Conservation (phyloP, 208 protist species). For the Leishmania lainsoni region DNA sequence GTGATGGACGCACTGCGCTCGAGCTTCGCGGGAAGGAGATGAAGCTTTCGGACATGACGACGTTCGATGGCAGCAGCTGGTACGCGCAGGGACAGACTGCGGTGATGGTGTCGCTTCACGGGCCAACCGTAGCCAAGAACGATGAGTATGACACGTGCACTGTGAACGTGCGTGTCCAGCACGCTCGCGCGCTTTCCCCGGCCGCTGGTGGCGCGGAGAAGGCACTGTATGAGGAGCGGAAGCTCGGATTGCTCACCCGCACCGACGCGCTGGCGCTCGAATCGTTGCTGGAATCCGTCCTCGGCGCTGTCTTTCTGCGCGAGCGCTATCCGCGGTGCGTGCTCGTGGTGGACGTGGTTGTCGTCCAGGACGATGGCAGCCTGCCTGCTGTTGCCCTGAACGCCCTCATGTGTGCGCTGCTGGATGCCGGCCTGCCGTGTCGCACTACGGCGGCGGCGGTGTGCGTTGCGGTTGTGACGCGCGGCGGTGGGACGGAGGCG, state of each 20-base stretch:
- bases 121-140: slow-evolving; percentile 59
- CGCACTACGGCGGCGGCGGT: slow-evolving; percentile 84
- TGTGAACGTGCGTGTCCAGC: slow-evolving; percentile 32
- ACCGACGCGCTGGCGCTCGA: slow-evolving; percentile 53
- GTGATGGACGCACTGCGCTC: slow-evolving; percentile 60
- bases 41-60: slow-evolving; percentile 49
- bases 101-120: slow-evolving; percentile 68
- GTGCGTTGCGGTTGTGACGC: slow-evolving; percentile 35
- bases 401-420: slow-evolving; percentile 80
- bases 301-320: slow-evolving; percentile 53
- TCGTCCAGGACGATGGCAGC: slow-evolving; percentile 76
- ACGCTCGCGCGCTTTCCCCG: slow-evolving; percentile 36
- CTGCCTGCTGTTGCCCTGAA: slow-evolving; percentile 75
- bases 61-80: slow-evolving; percentile 78
- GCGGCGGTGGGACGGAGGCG: neutral
- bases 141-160: slow-evolving; percentile 45
- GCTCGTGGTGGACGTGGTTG: slow-evolving; percentile 63
- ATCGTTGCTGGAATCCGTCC: slow-evolving; percentile 38
- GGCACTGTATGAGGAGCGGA: slow-evolving; percentile 40
- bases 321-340: slow-evolving; percentile 71
- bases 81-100: slow-evolving; percentile 79
- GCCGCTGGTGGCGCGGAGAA: slow-evolving; percentile 58
- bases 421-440: slow-evolving; percentile 84
- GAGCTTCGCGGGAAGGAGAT: slow-evolving; percentile 80
- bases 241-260: slow-evolving; percentile 32